Evolutionary conservation across 495 filamentous ascomycete species (phyloP).

Genomic region (Penicillium cosmopolitanum): DNA sequence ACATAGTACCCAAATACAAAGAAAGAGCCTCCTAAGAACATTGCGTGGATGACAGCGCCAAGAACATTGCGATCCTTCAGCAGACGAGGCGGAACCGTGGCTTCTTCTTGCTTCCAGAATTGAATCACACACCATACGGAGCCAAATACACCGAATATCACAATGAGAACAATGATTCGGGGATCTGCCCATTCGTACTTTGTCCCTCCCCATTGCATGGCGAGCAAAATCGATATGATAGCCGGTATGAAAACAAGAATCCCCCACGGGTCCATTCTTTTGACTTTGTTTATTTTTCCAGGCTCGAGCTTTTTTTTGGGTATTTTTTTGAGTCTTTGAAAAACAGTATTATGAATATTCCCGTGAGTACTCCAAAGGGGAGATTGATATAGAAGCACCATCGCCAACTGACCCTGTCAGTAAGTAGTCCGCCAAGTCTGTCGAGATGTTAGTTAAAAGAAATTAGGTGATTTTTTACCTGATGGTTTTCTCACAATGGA

Average conservation of each 20-base stretch:
- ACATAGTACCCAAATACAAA: slow-evolving; percentile 65
- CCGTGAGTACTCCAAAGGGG: slow-evolving; percentile 68
- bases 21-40: slow-evolving; percentile 64
- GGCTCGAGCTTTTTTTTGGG: slow-evolving; percentile 40
- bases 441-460: slow-evolving; percentile 1
- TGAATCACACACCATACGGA: slow-evolving; percentile 66
- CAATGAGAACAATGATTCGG: slow-evolving; percentile 70
- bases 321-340: slow-evolving; percentile 57
- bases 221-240: slow-evolving; percentile 72
- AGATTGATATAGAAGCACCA: slow-evolving; percentile 70
- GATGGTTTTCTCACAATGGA: slow-evolving; percentile 52
- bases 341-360: slow-evolving; percentile 59
- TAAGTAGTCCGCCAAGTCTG: slow-evolving; percentile 58
- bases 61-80: slow-evolving; percentile 71
- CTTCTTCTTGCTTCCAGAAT: slow-evolving; percentile 68
- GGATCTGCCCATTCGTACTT: slow-evolving; percentile 66
- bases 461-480: too few species aligned
- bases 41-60: slow-evolving; percentile 54
- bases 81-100: slow-evolving; percentile 76
- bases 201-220: slow-evolving; percentile 83
- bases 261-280: slow-evolving; percentile 69
- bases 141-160: slow-evolving; percentile 66
- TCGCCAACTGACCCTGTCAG: slow-evolving; percentile 61
- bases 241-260: slow-evolving; percentile 69
- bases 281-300: slow-evolving; percentile 46